phyloP scores from a whole-genome alignment of 352 stramenopile genomes.

The Phytopythium oedochilum region DNA sequence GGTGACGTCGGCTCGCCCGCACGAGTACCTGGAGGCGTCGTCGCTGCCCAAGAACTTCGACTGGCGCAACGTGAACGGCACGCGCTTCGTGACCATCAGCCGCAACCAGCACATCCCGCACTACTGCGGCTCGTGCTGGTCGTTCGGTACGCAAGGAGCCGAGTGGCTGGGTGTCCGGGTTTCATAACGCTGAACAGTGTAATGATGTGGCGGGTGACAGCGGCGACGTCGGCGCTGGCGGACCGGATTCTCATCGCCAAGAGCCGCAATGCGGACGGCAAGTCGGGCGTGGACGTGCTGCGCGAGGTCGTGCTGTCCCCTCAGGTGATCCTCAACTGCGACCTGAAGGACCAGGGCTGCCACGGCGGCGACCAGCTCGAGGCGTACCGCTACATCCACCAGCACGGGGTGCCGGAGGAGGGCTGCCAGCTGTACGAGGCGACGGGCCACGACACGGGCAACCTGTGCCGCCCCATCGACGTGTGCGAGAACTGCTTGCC shows the following conservation, averaged over 20 bases:
- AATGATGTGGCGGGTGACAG: too few relatives aligned
- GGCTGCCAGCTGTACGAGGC: constrained; percentile 93
- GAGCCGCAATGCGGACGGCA: constrained; percentile 40
- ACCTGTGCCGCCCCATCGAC: constrained; percentile 83
- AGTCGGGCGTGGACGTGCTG: constrained; percentile 56
- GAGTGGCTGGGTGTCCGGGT: too few relatives aligned
- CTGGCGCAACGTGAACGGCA: constrained; percentile 88
- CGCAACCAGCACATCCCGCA: constrained; percentile 85
- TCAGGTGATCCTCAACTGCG: constrained; percentile 88
- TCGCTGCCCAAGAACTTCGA: constrained; percentile 92
- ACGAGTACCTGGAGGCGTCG: constrained; percentile 54
- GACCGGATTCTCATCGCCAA: constrained; percentile 87
- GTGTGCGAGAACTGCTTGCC: constrained; percentile 92
- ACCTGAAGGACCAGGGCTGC: constrained; percentile 84
- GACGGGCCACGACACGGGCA: constrained; percentile 88
- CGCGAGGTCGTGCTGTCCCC: constrained; percentile 79
- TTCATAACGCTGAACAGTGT: too few relatives aligned
- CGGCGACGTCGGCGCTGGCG: constrained; percentile 78
- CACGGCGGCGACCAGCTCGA: constrained; percentile 90
- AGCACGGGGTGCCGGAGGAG: constrained; percentile 92
- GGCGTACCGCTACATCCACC: constrained; percentile 91
- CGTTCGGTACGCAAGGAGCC: too few relatives aligned
- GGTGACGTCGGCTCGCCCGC: constrained; percentile 54
- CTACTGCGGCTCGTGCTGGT: constrained; percentile 90
- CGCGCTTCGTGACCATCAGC: constrained; percentile 77